A percentile compares a stretch with the other conserved stretches of the same genome.
Evolutionary conservation across 129 eudicot species (phyloP).

Genomic region (Pulicaria dysenterica): DNA sequence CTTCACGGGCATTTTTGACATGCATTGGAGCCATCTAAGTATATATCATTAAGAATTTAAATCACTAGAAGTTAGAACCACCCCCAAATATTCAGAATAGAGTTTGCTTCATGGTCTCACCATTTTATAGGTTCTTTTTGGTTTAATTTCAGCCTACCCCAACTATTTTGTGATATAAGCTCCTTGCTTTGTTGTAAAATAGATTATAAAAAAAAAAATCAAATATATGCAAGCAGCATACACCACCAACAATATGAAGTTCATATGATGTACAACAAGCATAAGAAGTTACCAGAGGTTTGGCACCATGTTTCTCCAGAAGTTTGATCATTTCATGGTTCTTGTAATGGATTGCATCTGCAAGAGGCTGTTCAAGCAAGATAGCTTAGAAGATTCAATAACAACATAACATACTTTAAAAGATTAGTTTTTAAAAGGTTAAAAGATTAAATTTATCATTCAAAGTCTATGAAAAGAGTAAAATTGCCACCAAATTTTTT

Average conservation of each 20-base stretch:
- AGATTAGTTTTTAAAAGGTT: background rate
- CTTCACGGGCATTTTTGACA: conserved; percentile 76
- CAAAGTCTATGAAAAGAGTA: no score
- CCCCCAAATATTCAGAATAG: background rate
- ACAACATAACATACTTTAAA: background rate
- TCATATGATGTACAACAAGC: conserved; percentile 3
- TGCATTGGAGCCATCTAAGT: conserved; percentile 89
- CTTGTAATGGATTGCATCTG: conserved; percentile 92
- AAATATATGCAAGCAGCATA: background rate
- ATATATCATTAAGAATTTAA: background rate
- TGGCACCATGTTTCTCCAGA: conserved; percentile 92
- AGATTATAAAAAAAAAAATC: conserved; percentile 2
- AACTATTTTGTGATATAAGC: conserved; percentile 13
- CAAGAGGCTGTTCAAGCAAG: conserved; percentile 80
- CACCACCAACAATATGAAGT: background rate
- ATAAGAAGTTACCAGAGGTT: conserved; percentile 54
- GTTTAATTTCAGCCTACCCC: conserved; percentile 6
- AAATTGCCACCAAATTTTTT: no score
- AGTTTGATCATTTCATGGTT: conserved; percentile 77
- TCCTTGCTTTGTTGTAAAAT: background rate
- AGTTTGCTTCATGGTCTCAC: background rate
- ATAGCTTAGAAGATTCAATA: background rate
- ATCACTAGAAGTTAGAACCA: background rate
- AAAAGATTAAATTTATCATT: background rate
- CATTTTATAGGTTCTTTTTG: background rate